Evolutionary conservation across 2,329 filamentous ascomycete genomes (phyloP), one percentile per base, ranked within the genome.

Genomic region (Fusarium multiceps): DNA sequence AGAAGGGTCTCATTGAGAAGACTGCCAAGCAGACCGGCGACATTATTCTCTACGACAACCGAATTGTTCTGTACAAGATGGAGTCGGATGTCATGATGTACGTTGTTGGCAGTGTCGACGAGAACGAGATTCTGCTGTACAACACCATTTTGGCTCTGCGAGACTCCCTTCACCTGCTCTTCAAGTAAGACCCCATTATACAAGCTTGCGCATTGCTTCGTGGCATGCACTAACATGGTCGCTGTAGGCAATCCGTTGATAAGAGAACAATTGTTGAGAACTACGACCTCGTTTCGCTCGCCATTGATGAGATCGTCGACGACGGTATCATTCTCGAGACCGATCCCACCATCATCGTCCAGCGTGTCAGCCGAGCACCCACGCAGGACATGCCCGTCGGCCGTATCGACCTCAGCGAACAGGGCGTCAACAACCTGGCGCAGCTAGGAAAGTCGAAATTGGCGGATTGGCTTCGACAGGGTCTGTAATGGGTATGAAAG

Each of bases 191-290:
- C 43, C 11, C 14, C 41, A 13, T 40, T 27, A 20, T 30, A 28
- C 27, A 34, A 30, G 30, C 37, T 25, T 21, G 51, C 41, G 46
- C 45, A 43, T 28, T 42, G 23, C 20, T 27, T 41, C 18, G 46
- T 32, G 48, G 37, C 18, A 63, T 21, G 12, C 43, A 37, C 63
- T 61, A 65, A 69, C 62, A 30, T 21, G 20, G 32, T 54, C 65
- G 37, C 28, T 45, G 32, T 72, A 97, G 93, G 82, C 95, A 97
- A 87, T 93, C 93, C 34, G 94, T 97, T 53, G 96, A 99, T 85
- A 98, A 98, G 87, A 91, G 96, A 73, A 98, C 96, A 61, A 94
- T 98, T 72, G 91, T 98, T 77, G 96, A 99, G 83, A 98, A 98
- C 87, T 99, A 98, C 85, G 96, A 98, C 81, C 88, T 98, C 23